These are phyloP conservation scores for Russula sp. DNA, from an alignment of 768 basidiomycete genomes.

Conservation along the genomic window DNA sequence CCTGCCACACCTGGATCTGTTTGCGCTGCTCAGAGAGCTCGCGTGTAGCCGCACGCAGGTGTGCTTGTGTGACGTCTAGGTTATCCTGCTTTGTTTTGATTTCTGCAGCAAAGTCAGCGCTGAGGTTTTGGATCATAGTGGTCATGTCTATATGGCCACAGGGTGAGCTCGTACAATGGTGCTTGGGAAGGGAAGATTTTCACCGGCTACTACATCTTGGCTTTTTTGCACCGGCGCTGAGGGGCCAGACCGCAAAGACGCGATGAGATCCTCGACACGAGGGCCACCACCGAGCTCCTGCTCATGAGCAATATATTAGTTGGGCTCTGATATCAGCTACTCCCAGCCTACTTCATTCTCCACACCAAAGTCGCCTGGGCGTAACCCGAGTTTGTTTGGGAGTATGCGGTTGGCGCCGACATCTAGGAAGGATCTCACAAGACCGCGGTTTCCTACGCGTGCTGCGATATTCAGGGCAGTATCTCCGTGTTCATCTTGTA, in stretches of 20 bases:
- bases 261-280: conserved; percentile 76
- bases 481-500: conserved; percentile 94
- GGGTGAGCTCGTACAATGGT: conserved; percentile 23
- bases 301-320: conserved; percentile 19
- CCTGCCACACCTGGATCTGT: conserved; percentile 75
- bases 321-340: conserved; percentile 8
- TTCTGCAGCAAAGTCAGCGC: conserved; percentile 76
- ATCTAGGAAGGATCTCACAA: conserved; percentile 85
- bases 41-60: conserved; percentile 85
- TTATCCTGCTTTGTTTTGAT: conserved; percentile 82
- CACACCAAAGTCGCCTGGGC: conserved; percentile 93
- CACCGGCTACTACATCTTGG: conserved; percentile 80
- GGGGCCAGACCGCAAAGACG: conserved; percentile 68
- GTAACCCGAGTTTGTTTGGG: conserved; percentile 89
- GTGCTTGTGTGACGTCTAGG: conserved; percentile 82
- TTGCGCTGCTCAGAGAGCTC: conserved; percentile 88
- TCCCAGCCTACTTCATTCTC: conserved; percentile 70
- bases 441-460: conserved; percentile 81
- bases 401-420: conserved; percentile 88
- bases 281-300: conserved; percentile 70
- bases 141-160: conserved; percentile 68
- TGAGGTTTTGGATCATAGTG: conserved; percentile 74
- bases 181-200: conserved; percentile 21
- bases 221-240: conserved; percentile 82
- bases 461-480: conserved; percentile 96